phyloP scores from a whole-genome alignment of 495 filamentous ascomycete genomes.

The Sporormia fimetaria region DNA sequence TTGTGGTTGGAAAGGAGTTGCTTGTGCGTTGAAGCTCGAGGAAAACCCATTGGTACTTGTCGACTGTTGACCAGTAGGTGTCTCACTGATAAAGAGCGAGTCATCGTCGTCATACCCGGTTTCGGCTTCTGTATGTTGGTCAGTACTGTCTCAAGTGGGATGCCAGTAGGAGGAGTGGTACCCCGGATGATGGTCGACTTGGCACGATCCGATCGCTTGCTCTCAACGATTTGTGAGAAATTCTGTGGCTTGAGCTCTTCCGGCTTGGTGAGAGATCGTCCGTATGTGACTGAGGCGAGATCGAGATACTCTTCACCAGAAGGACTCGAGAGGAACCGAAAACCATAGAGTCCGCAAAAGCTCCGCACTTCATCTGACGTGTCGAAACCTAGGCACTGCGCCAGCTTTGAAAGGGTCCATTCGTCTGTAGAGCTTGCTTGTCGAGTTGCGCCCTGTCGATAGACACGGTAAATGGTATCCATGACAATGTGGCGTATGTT shows the following conservation, averaged over 20 bases:
- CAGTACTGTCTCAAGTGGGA: too few species aligned
- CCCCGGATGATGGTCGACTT: too few species aligned
- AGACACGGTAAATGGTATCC: conserved; percentile 52
- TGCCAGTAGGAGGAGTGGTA: too few species aligned
- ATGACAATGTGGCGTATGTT: conserved; percentile 66
- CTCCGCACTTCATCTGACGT: conserved; percentile 54
- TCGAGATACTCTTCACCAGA: conserved; percentile 30
- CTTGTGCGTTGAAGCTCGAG: too few species aligned
- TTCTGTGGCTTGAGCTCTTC: not conserved
- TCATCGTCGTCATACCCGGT: too few species aligned
- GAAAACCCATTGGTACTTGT: too few species aligned
- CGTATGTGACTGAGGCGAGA: conserved; percentile 22
- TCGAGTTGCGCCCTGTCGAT: conserved; percentile 41
- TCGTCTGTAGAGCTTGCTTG: conserved; percentile 47
- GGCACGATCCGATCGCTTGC: too few species aligned
- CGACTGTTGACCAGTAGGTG: too few species aligned
- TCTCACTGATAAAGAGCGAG: too few species aligned
- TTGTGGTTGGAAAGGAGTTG: too few species aligned
- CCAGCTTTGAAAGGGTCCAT: conserved; percentile 58
- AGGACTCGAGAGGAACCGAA: conserved; percentile 42
- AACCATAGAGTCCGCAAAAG: conserved; percentile 58
- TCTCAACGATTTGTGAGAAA: too few species aligned
- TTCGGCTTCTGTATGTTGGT: too few species aligned
- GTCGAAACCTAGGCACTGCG: conserved; percentile 60
- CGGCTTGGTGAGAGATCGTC: not conserved